Base-by-base conservation (phyloP, 78 protist species). In the Dictyostelium firmibasis region DNA sequence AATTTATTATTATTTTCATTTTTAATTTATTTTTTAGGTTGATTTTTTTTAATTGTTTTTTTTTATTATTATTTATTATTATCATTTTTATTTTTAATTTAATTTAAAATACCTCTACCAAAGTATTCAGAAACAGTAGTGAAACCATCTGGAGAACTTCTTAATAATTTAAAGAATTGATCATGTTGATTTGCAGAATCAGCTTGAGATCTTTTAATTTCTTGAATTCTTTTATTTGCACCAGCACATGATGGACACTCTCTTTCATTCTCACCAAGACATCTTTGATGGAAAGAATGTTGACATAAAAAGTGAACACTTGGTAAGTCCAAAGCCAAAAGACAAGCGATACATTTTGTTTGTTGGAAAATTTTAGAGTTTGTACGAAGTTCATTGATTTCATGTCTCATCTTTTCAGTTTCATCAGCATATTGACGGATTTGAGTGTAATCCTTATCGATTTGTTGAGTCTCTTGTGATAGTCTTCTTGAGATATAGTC, bases 271-370 rank as follows among this genome's bases (percentile, higher is more conserved):
- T 96, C 98, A 20, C 92, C 92, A 27, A 98, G 91, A 91, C 98
- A 97, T 18, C 96, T 79, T 86, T 81, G 96, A 86, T 98, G 99
- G 97, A 86, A 98, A 6, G 98, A 93, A 84, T 98, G 99, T 81
- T 41, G 85, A 86, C 99, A 98, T 44, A 98, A 16, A 64, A 98
- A 98, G 53, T 98, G 99, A 43, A 98, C 97, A 20, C 97, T 96
- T 20, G 99, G 99, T 47, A 98, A 91, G 27, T 98, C 99, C 27
- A 98, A 89, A 1, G 87, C 91, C 60, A 35, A n/a, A 9, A 67
- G 62, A 91, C 99, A 98, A 27, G 25, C 78, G 29, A 78, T 14
- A 88, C 99, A 98, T 43, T 92, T 88, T 3, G 85, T 33, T 27
- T 35, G 64, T 91, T 97, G 98, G 97, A 98, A 97, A 23, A 96